Percentiles rank a stretch among this genome's conserved stretches.
These are phyloP conservation scores for Penicillium longicatenatum DNA, from an alignment of 495 filamentous ascomycete genomes.

Conservation along the genomic window DNA sequence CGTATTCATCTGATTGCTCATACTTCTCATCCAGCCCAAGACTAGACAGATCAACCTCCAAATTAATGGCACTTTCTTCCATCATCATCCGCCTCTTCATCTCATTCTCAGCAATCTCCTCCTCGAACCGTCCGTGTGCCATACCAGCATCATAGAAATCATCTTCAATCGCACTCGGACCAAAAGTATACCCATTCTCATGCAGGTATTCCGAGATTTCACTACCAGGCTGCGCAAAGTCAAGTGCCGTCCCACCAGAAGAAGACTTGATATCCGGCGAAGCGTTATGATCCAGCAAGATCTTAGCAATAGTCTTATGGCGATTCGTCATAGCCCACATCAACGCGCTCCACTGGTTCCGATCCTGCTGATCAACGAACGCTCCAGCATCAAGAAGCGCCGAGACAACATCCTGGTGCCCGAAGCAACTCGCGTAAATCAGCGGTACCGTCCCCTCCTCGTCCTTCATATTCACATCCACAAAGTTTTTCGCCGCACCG, in stretches of 20 bases:
- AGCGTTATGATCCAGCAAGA: slow-evolving; percentile 87
- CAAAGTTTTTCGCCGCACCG: slow-evolving; percentile 71
- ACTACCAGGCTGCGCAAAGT: slow-evolving; percentile 91
- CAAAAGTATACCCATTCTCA: slow-evolving; percentile 89
- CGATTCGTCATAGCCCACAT: slow-evolving; percentile 99
- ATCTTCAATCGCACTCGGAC: slow-evolving; percentile 80
- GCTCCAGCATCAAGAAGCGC: slow-evolving; percentile 84
- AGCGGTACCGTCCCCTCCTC: slow-evolving; percentile 93
- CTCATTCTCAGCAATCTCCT: slow-evolving; percentile 96
- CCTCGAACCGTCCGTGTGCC: slow-evolving; percentile 91
- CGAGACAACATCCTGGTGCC: slow-evolving; percentile 87
- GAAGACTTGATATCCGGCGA: slow-evolving; percentile 95
- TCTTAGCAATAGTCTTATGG: slow-evolving; percentile 92
- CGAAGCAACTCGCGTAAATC: slow-evolving; percentile 99
- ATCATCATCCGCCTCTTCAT: slow-evolving; percentile 99
- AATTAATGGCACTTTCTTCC: slow-evolving; percentile 98
- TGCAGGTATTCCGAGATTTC: slow-evolving; percentile 95
- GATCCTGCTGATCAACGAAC: slow-evolving; percentile 91
- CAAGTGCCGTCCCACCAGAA: slow-evolving; percentile 91
- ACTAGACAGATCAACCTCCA: slow-evolving; percentile 96
- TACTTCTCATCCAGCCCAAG: slow-evolving; percentile 94
- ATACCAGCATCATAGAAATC: slow-evolving; percentile 96
- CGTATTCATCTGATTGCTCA: slow-evolving; percentile 73
- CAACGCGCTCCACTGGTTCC: slow-evolving; percentile 93
- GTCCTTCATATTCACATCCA: slow-evolving; percentile 89